These are phyloP conservation scores for Saposhnikovia divaricata DNA, from an alignment of 129 eudicot genomes.

Conservation along the genomic window DNA sequence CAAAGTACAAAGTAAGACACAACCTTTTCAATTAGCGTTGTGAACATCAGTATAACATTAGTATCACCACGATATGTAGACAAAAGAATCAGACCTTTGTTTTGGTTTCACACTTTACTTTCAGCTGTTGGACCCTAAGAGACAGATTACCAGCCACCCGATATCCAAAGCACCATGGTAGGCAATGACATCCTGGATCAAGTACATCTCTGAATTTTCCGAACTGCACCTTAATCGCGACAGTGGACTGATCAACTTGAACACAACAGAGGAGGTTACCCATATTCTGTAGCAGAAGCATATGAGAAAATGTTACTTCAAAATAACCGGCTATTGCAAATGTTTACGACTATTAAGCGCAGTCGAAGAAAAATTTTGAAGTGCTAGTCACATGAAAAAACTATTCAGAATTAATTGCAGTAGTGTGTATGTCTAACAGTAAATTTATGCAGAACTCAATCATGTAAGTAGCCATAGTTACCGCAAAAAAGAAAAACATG, in stretches of 20 bases:
- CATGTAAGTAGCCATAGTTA: not conserved
- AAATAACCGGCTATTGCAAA: not conserved
- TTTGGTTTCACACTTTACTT: slow-evolving; percentile 83
- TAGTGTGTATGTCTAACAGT: too few species aligned
- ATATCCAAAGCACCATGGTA: slow-evolving; percentile 84
- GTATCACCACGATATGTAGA: not conserved
- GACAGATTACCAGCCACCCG: slow-evolving; percentile 75
- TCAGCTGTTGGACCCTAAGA: slow-evolving; percentile 75
- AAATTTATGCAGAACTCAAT: not conserved
- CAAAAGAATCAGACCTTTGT: slow-evolving; percentile 51
- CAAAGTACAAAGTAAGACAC: not conserved
- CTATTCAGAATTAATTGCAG: too few species aligned
- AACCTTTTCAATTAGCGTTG: not conserved
- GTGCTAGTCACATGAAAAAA: too few species aligned
- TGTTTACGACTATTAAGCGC: not conserved
- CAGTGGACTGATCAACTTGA: slow-evolving; percentile 91
- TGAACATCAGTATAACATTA: not conserved
- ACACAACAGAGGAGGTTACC: slow-evolving; percentile 58
- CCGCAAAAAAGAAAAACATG: not conserved
- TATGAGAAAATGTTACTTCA: not conserved
- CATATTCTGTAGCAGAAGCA: slow-evolving; percentile 32
- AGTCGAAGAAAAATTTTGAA: too few species aligned
- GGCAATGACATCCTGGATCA: slow-evolving; percentile 83
- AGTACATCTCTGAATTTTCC: slow-evolving; percentile 82
- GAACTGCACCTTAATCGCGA: slow-evolving; percentile 72